phyloP scores from a whole-genome alignment of 169 alveolate genomes.

The Neospora caninum region DNA sequence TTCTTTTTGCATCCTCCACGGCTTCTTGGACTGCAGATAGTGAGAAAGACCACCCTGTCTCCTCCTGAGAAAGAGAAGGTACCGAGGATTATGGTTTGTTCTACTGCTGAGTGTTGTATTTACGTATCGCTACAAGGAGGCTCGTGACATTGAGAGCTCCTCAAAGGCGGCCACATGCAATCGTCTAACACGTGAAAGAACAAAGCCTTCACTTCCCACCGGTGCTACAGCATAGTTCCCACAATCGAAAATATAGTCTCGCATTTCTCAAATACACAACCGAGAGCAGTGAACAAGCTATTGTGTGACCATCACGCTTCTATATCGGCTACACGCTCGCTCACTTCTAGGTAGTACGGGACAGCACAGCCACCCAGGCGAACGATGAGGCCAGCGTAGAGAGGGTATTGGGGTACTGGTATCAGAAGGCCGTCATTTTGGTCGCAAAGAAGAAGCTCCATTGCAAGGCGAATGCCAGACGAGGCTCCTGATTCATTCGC shows the following conservation, averaged over 20 bases:
- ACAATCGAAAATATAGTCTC: no score
- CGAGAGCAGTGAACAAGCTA: no score
- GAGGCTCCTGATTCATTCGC: slow-evolving; percentile 80
- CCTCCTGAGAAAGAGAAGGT: slow-evolving; percentile 20
- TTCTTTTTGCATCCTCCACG: slow-evolving; percentile 58
- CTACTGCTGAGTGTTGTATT: no score
- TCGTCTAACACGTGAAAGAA: no score
- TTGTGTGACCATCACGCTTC: no score
- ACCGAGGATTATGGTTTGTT: no score
- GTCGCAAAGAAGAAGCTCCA: slow-evolving; percentile 74
- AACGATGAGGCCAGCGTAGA: slow-evolving; percentile 84
- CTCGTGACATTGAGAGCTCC: no score
- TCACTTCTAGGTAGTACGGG: slow-evolving; percentile 82
- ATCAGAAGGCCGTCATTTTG: slow-evolving; percentile 85
- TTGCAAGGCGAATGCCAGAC: slow-evolving; percentile 77
- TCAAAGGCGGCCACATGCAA: no score
- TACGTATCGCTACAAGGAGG: no score
- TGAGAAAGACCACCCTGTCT: slow-evolving; percentile 34
- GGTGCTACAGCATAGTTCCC: no score
- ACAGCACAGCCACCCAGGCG: slow-evolving; percentile 78
- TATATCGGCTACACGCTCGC: background rate
- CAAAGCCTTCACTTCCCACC: no score
- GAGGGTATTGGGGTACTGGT: slow-evolving; percentile 92
- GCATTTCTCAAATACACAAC: no score
- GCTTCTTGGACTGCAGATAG: background rate